Evolutionary conservation across 177 flowering plant species (phyloP).

Genomic region (Vitis hybrid): DNA sequence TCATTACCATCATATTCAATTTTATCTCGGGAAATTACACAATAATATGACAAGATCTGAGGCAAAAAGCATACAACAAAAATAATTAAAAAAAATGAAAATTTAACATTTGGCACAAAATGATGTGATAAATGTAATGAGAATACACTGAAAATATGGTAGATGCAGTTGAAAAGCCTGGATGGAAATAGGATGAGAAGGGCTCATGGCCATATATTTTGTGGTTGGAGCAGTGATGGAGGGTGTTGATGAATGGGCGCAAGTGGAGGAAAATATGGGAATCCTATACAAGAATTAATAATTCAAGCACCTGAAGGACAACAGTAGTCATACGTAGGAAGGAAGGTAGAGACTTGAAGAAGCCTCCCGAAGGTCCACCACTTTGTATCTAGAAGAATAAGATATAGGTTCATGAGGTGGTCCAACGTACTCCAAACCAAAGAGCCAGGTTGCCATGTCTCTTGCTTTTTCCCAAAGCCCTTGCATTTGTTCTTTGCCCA

Average conservation of each 20-base stretch:
- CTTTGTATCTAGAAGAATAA: neutral
- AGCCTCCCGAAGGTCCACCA: neutral
- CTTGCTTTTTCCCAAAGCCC: no score
- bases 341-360: neutral
- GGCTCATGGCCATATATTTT: neutral
- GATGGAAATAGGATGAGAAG: neutral
- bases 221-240: neutral
- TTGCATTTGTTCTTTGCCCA: no score
- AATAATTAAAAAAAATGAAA: neutral
- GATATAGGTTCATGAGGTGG: neutral
- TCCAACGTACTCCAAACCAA: neutral
- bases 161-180: no score
- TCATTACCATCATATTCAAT: slow-evolving; percentile 25
- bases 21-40: slow-evolving; percentile 11
- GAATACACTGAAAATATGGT: neutral
- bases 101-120: neutral
- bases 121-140: neutral
- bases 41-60: slow-evolving; percentile 5
- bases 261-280: neutral
- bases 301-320: neutral
- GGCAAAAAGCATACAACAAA: neutral
- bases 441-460: no score
- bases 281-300: neutral
- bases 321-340: neutral
- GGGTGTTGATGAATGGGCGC: neutral